Percentiles rank a stretch among this genome's conserved stretches.
Evolutionary conservation across 768 basidiomycete genomes (phyloP).

Genomic region (Tremella fuciformis): DNA sequence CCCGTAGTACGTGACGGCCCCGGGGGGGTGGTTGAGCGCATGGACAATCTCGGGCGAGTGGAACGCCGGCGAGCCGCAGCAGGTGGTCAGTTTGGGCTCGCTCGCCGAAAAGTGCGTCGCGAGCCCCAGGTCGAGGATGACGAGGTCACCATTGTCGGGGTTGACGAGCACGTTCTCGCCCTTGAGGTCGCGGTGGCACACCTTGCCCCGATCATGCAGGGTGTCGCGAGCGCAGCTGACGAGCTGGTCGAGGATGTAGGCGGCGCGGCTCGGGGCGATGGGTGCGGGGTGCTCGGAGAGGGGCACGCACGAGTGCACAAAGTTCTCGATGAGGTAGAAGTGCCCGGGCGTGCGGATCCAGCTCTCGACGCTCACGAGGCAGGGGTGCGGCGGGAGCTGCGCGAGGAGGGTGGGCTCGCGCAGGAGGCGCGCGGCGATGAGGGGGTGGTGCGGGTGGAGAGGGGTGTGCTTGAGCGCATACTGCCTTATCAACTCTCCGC

Average conservation of each 20-base stretch:
- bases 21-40: conserved; percentile 50
- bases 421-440: conserved; percentile 54
- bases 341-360: conserved; percentile 54
- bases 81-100: conserved; percentile 54
- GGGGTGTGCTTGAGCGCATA: conserved; percentile 56
- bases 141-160: conserved; percentile 49
- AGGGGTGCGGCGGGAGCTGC: conserved; percentile 54
- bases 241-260: conserved; percentile 53
- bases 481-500: conserved; percentile 28
- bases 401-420: conserved; percentile 55
- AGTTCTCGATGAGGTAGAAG: conserved; percentile 54
- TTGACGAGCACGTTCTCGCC: conserved; percentile 48
- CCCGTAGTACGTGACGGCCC: conserved; percentile 52
- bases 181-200: conserved; percentile 52
- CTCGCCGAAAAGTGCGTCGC: conserved; percentile 53
- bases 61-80: conserved; percentile 53
- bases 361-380: conserved; percentile 54
- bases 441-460: conserved; percentile 54
- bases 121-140: conserved; percentile 55
- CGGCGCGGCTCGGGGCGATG: conserved; percentile 35
- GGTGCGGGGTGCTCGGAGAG: conserved; percentile 34
- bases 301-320: conserved; percentile 50
- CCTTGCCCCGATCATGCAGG: conserved; percentile 49
- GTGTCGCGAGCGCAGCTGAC: conserved; percentile 51
- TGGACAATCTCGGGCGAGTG: conserved; percentile 54